Evolutionary conservation across 495 filamentous ascomycete genomes (phyloP), one percentile per base, ranked within the genome.

Genomic region (Hypoxylon trugodes): DNA sequence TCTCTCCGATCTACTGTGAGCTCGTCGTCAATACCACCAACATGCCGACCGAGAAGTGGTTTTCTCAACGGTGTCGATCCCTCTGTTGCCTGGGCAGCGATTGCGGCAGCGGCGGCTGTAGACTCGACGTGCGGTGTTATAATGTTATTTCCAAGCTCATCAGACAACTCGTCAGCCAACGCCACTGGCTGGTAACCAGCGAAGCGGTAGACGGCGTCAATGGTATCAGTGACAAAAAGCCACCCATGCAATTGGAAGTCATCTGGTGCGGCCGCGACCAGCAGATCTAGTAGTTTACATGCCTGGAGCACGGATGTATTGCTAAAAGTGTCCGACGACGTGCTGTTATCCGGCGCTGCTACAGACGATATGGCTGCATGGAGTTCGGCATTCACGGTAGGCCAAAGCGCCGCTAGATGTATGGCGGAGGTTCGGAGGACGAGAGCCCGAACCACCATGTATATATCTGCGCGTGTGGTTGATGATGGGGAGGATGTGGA

Each of bases 171-270:
- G 63, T 98, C 95, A 13, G 90, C 89, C 8, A 98, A 81, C 1
- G 92, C 91, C 3, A 89, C 79, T 1, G 93, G 86, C 50, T 86
- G 82, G 77, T 87, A 90, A 45, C 81, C 76, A n/a, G 84, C 74
- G 1, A 92, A 88, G 12, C 89, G 86, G 69, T 98, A 98, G 18
- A 98, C 92, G 1, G 96, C 93, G 70, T 99, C 95, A 64, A 97
- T 93, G 30, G 93, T 97, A 71, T 99, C 96, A 4, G 93, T 94
- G 19, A 98, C 86, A 73, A 96, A 99, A 13, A 98, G 84, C 95
- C 95, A 99, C 77, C 97, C 92, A 51, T 92, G 84, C 33, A 96
- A 81, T 72, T 98, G 95, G 74, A 97, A 99, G 69, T 98, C 95
- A 61, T 99, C 96, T 0, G 93, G 95, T 3, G 88, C 88, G 13